Evolutionary conservation across 768 basidiomycete species (phyloP), one percentile per base, ranked within the genome.

Genomic region (Lentinula detonsa): DNA sequence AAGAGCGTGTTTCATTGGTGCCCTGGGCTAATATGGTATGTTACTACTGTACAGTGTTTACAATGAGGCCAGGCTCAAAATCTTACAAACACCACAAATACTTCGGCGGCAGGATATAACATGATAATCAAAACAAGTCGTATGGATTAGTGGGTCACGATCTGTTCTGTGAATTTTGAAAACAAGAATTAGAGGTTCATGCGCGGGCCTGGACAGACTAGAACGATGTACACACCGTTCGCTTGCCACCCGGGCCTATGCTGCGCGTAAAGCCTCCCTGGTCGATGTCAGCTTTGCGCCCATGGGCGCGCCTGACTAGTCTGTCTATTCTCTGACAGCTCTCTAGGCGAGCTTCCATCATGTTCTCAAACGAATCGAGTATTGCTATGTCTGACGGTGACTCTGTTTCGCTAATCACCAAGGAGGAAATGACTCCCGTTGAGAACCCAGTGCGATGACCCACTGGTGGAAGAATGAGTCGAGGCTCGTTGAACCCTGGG

Each of bases 311-410:
- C 53, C 75, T 73, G 42, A 88, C 80, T 63, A 90, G 75, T 51
- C 78, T 79, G 63, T 82, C 82, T 57, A 88, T 77, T 37, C 87
- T 78, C 64, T 86, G 80, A 70, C 89, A 91, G 67, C 86, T 89
- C 71, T 90, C 88, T 81, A 91, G 84, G 59, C 89, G 80, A 2
- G 84, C 78, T 66, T 88, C 85, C 76, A 90, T 82, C 75, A 91
- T 85, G 62, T 83, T 80, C 61, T 86, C 86, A 67, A 87, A 88
- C 77, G 85, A 80, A 65, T 84, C 80, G 62, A 91, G 74, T 57
- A 91, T 78, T 58, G 78, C 81, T 31, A 84, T 79, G 48, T 74
- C 73, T 39, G 34, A 34, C 11, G 28, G n/a, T 8, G 50, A 33
- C 50, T 31, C 50, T 16, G 31, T 33, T 11, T 51, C n/a, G 15